These are phyloP conservation scores for Micromonas pusilla DNA, from an alignment of 139 green algal species.

Conservation along the genomic window DNA sequence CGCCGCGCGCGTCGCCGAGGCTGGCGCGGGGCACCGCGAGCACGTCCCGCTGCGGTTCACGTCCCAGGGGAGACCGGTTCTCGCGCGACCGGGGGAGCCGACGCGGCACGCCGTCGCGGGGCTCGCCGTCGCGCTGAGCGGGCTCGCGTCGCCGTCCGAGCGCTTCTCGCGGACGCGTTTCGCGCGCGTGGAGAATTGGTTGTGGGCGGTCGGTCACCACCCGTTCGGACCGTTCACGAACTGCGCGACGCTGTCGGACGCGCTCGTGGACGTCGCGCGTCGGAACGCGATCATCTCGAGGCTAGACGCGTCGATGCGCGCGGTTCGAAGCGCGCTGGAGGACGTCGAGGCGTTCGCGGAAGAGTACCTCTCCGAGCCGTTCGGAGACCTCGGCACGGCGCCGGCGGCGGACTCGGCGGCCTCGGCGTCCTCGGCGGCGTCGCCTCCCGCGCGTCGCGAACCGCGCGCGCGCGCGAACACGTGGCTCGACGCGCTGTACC, in stretches of 20 bases:
- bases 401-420: no score
- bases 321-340: not conserved
- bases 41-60: not conserved
- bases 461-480: no score
- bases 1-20: not conserved
- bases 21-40: not conserved
- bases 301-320: not conserved
- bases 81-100: not conserved
- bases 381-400: not conserved
- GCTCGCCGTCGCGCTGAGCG: slow-evolving; percentile 28
- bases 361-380: not conserved
- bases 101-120: slow-evolving; percentile 36
- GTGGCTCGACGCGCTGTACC: not conserved
- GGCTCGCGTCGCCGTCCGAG: slow-evolving; percentile 14
- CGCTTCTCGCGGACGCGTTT: not conserved
- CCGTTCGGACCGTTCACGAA: slow-evolving; percentile 42
- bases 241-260: slow-evolving; percentile 16
- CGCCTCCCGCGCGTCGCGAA: no score
- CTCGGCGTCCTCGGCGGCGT: no score
- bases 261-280: slow-evolving; percentile 13
- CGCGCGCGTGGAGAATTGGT: slow-evolving; percentile 23
- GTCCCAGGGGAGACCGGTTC: not conserved
- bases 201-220: slow-evolving; percentile 41
- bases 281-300: not conserved
- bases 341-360: not conserved